phyloP scores from a whole-genome alignment of 2,329 filamentous ascomycete species.

The Zymoseptoria pseudotritici region DNA sequence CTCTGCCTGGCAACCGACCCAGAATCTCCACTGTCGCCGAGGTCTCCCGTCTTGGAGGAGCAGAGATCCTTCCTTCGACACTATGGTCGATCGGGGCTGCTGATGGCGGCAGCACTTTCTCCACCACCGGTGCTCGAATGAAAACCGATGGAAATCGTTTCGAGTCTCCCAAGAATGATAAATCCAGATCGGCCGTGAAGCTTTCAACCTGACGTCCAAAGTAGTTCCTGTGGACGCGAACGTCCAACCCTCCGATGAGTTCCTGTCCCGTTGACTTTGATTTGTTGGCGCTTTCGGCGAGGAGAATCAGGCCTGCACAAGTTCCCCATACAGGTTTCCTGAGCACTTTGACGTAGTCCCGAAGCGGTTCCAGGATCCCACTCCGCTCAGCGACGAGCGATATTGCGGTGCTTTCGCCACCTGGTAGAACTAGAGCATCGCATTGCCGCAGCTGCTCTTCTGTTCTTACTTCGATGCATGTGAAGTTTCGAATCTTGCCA shows the following conservation, averaged over 20 bases:
- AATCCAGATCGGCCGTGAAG: constrained; percentile 67
- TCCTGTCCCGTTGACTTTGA: constrained; percentile 90
- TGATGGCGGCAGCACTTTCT: constrained; percentile 56
- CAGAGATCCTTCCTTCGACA: constrained; percentile 39
- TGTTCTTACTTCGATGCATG: constrained; percentile 74
- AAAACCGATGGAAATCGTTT: constrained; percentile 75
- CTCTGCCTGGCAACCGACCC: constrained; percentile 48
- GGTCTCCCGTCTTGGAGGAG: constrained; percentile 46
- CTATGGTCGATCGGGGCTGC: not conserved
- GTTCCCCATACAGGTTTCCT: constrained; percentile 90
- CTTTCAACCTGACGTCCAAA: constrained; percentile 91
- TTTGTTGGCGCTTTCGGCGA: constrained; percentile 78
- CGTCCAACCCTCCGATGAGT: constrained; percentile 82
- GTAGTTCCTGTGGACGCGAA: constrained; percentile 87
- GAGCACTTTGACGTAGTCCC: constrained; percentile 80
- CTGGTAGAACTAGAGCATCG: constrained; percentile 80
- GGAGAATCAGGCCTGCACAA: constrained; percentile 86
- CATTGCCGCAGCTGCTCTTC: constrained; percentile 62
- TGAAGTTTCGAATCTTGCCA: constrained; percentile 36
- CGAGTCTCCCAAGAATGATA: constrained; percentile 53
- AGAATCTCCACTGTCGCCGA: constrained; percentile 51
- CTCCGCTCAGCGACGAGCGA: constrained; percentile 78
- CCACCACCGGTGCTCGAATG: constrained; percentile 88
- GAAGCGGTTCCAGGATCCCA: constrained; percentile 71
- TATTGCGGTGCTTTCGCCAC: constrained; percentile 91